A percentile compares a stretch with the other conserved stretches of the same genome.
Evolutionary conservation across 768 basidiomycete species (phyloP).

Genomic region (Podaxis rugospora): DNA sequence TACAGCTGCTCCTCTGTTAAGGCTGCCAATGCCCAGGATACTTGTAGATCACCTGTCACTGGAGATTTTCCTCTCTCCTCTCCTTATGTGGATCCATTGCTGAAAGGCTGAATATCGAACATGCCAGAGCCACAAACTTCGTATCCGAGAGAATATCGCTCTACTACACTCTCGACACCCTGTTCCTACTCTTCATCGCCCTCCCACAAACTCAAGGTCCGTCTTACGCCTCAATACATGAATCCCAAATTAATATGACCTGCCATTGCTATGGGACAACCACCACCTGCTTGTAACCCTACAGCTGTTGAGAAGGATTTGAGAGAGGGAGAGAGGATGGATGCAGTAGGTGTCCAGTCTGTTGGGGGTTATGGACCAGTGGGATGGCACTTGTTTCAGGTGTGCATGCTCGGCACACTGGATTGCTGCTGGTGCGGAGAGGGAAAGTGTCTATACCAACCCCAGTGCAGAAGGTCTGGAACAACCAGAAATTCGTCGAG

Average conservation of each 20-base stretch:
- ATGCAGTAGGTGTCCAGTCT: conserved; percentile 49
- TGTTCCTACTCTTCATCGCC: conserved; percentile 85
- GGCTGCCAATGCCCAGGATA: too few relatives aligned
- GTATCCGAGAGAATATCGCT: conserved; percentile 69
- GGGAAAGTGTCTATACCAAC: conserved; percentile 13
- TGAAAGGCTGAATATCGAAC: neutral
- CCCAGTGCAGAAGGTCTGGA: neutral
- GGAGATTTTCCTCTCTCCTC: too few relatives aligned
- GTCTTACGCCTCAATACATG: conserved; percentile 79
- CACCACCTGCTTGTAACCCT: conserved; percentile 16
- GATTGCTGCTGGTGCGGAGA: neutral
- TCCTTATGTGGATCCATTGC: too few relatives aligned
- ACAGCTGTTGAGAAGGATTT: neutral
- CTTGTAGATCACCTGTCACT: too few relatives aligned
- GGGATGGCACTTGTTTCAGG: conserved; percentile 52
- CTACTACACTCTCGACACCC: conserved; percentile 76
- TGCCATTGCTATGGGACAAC: conserved; percentile 46
- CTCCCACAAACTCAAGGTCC: conserved; percentile 89
- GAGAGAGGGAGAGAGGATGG: neutral
- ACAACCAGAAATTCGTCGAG: conserved; percentile 29
- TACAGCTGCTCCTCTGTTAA: too few relatives aligned
- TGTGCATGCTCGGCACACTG: neutral
- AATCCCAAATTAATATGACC: conserved; percentile 78
- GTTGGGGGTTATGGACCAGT: conserved; percentile 75
- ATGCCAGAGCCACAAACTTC: too few relatives aligned